phyloP scores from a whole-genome alignment of 352 stramenopile genomes.

The Albugo laibachii region DNA sequence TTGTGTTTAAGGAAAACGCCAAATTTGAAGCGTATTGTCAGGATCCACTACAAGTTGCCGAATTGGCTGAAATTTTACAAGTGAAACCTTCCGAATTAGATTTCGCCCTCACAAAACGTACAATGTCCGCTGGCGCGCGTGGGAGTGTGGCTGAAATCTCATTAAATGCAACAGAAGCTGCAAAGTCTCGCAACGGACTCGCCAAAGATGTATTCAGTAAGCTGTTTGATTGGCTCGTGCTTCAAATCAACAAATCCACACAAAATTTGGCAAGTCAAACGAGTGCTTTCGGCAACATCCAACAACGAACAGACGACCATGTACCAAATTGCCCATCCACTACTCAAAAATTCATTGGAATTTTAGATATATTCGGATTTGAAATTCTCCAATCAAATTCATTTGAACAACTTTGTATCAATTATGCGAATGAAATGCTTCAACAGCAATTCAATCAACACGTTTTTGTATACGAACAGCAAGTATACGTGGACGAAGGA shows the following conservation, averaged over 20 bases:
- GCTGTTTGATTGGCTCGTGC: slow-evolving; percentile 93
- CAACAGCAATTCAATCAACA: slow-evolving; percentile 91
- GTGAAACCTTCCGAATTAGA: slow-evolving; percentile 66
- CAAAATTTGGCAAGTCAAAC: slow-evolving; percentile 29
- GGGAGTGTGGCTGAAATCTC: slow-evolving; percentile 74
- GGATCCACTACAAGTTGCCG: slow-evolving; percentile 35
- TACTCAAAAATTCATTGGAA: slow-evolving; percentile 78
- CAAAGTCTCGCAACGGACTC: slow-evolving; percentile 86
- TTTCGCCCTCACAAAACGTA: slow-evolving; percentile 77
- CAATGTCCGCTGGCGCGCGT: slow-evolving; percentile 69
- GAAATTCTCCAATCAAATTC: slow-evolving; percentile 86
- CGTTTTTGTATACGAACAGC: slow-evolving; percentile 94
- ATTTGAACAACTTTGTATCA: slow-evolving; percentile 94
- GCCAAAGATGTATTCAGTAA: slow-evolving; percentile 93
- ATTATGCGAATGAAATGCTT: slow-evolving; percentile 93
- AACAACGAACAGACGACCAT: too few species aligned
- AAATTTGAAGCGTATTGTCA: slow-evolving; percentile 64
- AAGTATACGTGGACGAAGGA: slow-evolving; percentile 94
- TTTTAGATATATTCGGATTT: slow-evolving; percentile 96
- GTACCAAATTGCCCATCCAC: not conserved
- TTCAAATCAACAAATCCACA: slow-evolving; percentile 82
- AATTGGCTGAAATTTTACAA: slow-evolving; percentile 70
- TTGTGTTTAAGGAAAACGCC: slow-evolving; percentile 80
- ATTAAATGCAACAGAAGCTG: slow-evolving; percentile 54
- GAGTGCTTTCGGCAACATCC: slow-evolving; percentile 2